Conservation (phyloP, 2,329 filamentous ascomycete species). For the Dothistroma pini region DNA sequence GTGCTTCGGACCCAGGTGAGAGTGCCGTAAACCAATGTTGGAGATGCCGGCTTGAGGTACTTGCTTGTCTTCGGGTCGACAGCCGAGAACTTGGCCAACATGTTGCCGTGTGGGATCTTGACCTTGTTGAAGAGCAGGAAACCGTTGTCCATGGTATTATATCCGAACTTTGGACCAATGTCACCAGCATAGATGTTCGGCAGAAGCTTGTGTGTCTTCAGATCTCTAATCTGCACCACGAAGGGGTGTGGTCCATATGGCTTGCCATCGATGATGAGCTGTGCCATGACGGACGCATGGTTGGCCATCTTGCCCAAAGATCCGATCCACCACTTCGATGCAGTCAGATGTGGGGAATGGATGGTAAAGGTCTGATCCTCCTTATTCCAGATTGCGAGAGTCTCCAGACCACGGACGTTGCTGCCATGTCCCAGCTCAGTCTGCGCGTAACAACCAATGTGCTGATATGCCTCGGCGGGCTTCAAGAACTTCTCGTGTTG, state of each 20-base stretch:
- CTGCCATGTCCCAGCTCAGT: constrained; percentile 77
- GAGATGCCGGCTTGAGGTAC: constrained; percentile 63
- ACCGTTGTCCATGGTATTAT: constrained; percentile 67
- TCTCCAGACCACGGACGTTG: constrained; percentile 70
- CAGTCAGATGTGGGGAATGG: constrained; percentile 68
- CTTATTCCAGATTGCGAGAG: constrained; percentile 68
- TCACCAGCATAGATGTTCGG: constrained; percentile 71
- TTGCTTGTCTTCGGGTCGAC: constrained; percentile 65
- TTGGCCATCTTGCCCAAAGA: constrained; percentile 73
- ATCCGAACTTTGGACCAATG: constrained; percentile 76
- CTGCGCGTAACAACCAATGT: constrained; percentile 76
- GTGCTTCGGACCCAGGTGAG: constrained; percentile 70
- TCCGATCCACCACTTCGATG: constrained; percentile 83
- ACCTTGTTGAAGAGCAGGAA: constrained; percentile 73
- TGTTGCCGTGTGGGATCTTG: constrained; percentile 69
- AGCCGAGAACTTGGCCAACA: constrained; percentile 67
- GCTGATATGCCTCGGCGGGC: constrained; percentile 64
- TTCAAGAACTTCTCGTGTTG: constrained; percentile 71
- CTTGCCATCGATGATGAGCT: constrained; percentile 66
- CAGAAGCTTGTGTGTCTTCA: constrained; percentile 66
- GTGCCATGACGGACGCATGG: constrained; percentile 74
- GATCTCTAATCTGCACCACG: constrained; percentile 68
- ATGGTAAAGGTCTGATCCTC: constrained; percentile 71
- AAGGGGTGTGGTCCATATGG: constrained; percentile 73
- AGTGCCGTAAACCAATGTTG: constrained; percentile 69